Percentiles rank a stretch among this genome's conserved stretches.
phyloP scores from a whole-genome alignment of 2,329 filamentous ascomycete genomes.

The Penicillium griseofulvum region DNA sequence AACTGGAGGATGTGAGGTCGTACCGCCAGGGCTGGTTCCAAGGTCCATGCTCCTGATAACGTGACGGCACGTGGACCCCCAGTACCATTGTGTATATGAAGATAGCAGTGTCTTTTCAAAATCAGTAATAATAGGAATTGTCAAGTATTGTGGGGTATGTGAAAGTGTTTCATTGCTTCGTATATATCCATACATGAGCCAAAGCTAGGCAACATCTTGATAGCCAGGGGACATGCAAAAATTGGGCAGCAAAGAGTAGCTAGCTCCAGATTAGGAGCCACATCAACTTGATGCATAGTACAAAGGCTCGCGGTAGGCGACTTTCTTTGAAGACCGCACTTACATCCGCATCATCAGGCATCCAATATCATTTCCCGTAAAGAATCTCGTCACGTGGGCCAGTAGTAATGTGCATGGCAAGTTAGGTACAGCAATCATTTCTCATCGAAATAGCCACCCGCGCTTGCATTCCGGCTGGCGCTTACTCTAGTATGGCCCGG shows the following conservation, averaged over 20 bases:
- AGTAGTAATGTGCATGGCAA: neutral
- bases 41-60: neutral
- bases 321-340: neutral
- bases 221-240: neutral
- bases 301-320: neutral
- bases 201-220: constrained; percentile 8
- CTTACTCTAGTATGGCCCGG: constrained; percentile 47
- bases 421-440: constrained; percentile 21
- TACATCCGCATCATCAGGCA: constrained; percentile 14
- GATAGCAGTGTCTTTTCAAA: neutral
- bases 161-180: constrained; percentile 24
- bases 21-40: neutral
- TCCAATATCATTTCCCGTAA: constrained; percentile 15
- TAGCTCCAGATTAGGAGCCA: constrained; percentile 3
- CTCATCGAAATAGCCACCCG: constrained; percentile 41
- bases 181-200: constrained; percentile 28
- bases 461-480: constrained; percentile 36
- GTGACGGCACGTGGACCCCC: constrained; percentile 9
- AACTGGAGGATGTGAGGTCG: no score
- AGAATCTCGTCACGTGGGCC: neutral
- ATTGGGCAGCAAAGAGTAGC: neutral
- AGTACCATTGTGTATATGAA: neutral
- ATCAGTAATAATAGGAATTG: neutral
- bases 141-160: constrained; percentile 6
- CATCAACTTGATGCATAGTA: neutral